A percentile compares a stretch with the other conserved stretches of the same genome.
These are phyloP conservation scores for Heterobasidion irregulare DNA, from an alignment of 1,284 basidiomycete genomes.

Conservation along the genomic window DNA sequence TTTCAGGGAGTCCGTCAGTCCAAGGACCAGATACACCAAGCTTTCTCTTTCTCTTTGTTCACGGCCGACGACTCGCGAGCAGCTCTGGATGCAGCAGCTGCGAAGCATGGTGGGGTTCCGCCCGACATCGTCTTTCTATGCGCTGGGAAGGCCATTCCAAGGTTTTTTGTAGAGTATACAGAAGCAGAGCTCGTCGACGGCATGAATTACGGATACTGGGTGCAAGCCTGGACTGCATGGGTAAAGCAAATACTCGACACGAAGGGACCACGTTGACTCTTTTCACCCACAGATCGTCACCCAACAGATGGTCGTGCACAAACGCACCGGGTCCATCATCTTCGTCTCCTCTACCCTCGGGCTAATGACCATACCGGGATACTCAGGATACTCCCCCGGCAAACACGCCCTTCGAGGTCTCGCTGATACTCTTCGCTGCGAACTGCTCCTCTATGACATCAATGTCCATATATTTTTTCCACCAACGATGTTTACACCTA, in stretches of 20 bases:
- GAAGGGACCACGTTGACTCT: not conserved
- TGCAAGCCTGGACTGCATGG: conserved; percentile 2
- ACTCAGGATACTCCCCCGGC: not conserved
- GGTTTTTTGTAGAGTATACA: conserved; percentile 3
- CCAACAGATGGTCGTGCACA: conserved; percentile 1
- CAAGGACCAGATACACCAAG: not conserved
- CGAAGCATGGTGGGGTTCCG: not conserved
- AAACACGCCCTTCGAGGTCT: conserved; percentile 5
- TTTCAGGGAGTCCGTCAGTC: not conserved
- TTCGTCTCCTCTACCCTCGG: conserved; percentile 5
- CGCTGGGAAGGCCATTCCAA: conserved; percentile 1
- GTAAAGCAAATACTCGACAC: not conserved
- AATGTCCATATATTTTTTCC: conserved; percentile 6
- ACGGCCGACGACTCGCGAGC: not conserved
- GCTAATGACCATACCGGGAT: conserved; percentile 4
- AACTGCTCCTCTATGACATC: conserved; percentile 2
- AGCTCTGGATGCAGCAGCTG: conserved; percentile 1
- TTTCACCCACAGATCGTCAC: not conserved
- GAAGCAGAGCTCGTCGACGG: not conserved
- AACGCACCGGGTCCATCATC: conserved; percentile 1
- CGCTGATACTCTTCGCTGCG: conserved; percentile 2
- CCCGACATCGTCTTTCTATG: conserved; percentile 4
- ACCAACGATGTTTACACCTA: conserved; percentile 1
- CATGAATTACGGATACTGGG: conserved; percentile 4
- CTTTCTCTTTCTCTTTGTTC: conserved; percentile 2